phyloP scores from a whole-genome alignment of 2,329 filamentous ascomycete species.

The Tothia fuscella region DNA sequence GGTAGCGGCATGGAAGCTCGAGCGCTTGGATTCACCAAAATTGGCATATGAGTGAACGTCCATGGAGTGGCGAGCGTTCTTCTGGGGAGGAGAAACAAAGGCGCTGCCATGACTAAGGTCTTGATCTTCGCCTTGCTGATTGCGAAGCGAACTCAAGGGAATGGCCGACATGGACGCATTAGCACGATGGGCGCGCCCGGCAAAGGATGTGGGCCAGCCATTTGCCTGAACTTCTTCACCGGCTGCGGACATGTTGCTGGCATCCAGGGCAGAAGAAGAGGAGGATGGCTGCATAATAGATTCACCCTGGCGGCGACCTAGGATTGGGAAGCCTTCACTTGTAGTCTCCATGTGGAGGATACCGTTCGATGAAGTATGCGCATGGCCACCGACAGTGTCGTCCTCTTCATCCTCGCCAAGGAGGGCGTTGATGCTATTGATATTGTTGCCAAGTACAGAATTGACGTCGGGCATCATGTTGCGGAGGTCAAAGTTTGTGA shows the following conservation, averaged over 20 bases:
- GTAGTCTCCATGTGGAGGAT: constrained; percentile 60
- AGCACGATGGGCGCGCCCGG: constrained; percentile 38
- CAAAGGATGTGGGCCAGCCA: constrained; percentile 48
- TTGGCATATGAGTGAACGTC: constrained; percentile 25
- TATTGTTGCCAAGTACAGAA: constrained; percentile 52
- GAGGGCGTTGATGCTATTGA: constrained; percentile 74
- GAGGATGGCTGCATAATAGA: constrained; percentile 55
- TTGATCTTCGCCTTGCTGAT: constrained; percentile 14
- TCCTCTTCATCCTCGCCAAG: constrained; percentile 51
- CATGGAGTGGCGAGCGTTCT: constrained; percentile 21
- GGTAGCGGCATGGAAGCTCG: constrained; percentile 44
- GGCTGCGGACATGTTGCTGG: constrained; percentile 58
- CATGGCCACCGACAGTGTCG: constrained; percentile 31
- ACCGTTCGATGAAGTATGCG: constrained; percentile 46
- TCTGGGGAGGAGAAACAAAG: constrained; percentile 19
- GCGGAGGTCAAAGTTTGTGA: constrained; percentile 57
- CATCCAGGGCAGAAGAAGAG: constrained; percentile 68
- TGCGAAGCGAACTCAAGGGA: constrained; percentile 41
- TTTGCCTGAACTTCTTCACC: constrained; percentile 43
- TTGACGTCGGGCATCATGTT: constrained; percentile 31
- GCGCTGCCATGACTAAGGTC: constrained; percentile 29
- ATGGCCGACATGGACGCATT: constrained; percentile 51
- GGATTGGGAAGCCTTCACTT: constrained; percentile 79
- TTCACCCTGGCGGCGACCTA: constrained; percentile 53
- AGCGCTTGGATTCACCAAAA: constrained; percentile 30